Evolutionary conservation across 768 basidiomycete species (phyloP), one percentile per base, ranked within the genome.

Genomic region (Leccinum variicolor): DNA sequence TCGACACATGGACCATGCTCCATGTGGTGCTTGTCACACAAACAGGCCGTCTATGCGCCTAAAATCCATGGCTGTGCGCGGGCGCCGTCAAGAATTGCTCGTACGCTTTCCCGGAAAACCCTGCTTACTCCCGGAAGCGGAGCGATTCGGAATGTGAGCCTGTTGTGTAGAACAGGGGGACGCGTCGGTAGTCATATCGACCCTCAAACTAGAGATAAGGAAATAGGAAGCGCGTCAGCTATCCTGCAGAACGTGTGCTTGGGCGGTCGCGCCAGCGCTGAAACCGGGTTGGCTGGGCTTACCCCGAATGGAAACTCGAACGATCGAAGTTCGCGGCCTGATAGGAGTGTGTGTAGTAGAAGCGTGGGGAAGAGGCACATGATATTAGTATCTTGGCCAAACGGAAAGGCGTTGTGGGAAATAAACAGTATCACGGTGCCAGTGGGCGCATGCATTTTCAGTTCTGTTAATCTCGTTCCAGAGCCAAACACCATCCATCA

Each of bases 361-460:
- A 67, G 61, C 64, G 61, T 67, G 55, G 56, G 56, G 60, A 43
- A 23, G 23, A 21, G 13, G 25, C n/a, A 15, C n/a, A 33, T 21
- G 36, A n/a, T 39, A n/a, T 19, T 19, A 28, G n/a, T 53, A 52
- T 46, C 36, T 36, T 26, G 36, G 52, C 26, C 43, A 57, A 62
- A 56, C 15, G 15, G 25, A 39, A 19, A 13, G 19, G 13, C 8
- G 17, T 46, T 15, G 36, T 31, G 14, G 50, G 23, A 50, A 50
- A 48, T 26, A n/a, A 23, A 26, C 26, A 51, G 50, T 28, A 14
- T n/a, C 50, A 21, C 19, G 50, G 50, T 51, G 50, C 31, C 50
- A 51, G 50, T 21, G 50, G 50, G 50, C 33, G 13, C 13, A 15
- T 21, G 19, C 21, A 21, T n/a, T 1, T 8, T 14, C 8, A 29